Conservation (phyloP, 192 early-diverging fungal genomes). For the Pilobolus umbonatus region DNA sequence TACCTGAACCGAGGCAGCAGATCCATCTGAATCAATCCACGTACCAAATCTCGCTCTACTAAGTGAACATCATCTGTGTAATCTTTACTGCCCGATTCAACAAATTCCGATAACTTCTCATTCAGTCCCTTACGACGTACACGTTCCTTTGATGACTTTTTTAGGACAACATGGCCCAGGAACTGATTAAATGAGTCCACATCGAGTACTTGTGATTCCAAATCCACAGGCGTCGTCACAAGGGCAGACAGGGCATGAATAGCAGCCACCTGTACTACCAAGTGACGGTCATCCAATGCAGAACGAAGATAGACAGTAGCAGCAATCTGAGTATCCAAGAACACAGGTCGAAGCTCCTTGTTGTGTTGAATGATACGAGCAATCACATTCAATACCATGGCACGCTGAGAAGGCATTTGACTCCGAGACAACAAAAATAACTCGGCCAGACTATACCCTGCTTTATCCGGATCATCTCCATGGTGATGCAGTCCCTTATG, state of each 20-base stretch:
- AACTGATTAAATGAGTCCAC: constrained; percentile 24
- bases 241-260: constrained; percentile 45
- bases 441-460: constrained; percentile 86
- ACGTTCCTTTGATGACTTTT: no score
- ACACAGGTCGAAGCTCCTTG: constrained; percentile 13
- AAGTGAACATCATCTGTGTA: constrained; percentile 39
- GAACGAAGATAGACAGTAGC: constrained; percentile 52
- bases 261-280: constrained; percentile 51
- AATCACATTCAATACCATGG: constrained; percentile 60
- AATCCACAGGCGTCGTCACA: constrained; percentile 22
- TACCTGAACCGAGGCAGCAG: constrained; percentile 54
- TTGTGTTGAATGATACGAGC: constrained; percentile 53
- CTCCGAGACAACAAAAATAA: constrained; percentile 77
- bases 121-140: background rate
- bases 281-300: constrained; percentile 61
- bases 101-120: constrained; percentile 14
- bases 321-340: background rate
- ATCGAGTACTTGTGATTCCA: constrained; percentile 28
- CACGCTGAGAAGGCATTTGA: constrained; percentile 73
- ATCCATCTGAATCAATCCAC: constrained; percentile 59
- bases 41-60: constrained; percentile 47
- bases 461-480: constrained; percentile 72
- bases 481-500: constrained; percentile 86
- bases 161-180: constrained; percentile 13
- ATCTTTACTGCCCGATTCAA: constrained; percentile 9